Base-by-base conservation (phyloP, 169 alveolate genomes). In the Plasmodium fragile region DNA sequence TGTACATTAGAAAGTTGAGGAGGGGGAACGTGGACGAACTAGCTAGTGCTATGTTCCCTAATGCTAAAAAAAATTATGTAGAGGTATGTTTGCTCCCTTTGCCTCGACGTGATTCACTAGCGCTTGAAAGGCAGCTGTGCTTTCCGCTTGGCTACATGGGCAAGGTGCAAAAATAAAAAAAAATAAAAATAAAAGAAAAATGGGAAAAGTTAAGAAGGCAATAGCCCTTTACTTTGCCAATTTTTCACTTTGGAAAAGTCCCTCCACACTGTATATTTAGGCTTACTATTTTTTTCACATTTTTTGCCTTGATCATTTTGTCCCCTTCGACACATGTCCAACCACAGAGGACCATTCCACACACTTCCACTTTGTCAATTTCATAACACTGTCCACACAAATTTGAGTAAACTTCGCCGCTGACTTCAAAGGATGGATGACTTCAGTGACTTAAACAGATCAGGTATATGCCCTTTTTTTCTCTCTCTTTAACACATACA, bases 41-140 rank as follows among this genome's bases (percentile, higher is more conserved):
- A 25, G 28, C 75, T 59, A 59, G 75, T 59, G 16, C 28, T 59
- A 59, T 18, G 75, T 59, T 18, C 75, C 75, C 16, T 59, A 7
- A 25, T 25, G 36, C 16, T 13, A 0, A 59, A 25, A 22, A 59
- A 59, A 59, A 25, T 59, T 59, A 22, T 59, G 75, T 59, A 59
- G 75, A 59, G 16, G 34, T 59, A 59, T 59, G 30, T 59, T 59
- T 4, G 75, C 28, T 4, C 28, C 34, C 0, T 59, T 59, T 59
- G 2, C 75, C 34, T 59, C 34, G 75, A 18, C 75, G 75, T n/a
- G 75, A 59, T 34, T 59, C 75, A 25, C 75, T 59, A 59, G 75
- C 34, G 75, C 36, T 59, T 59, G 75, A 34, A 59, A 59, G 28
- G 28, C 4, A 3, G 75, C 28, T 6, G 16, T 16, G 3, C 34